A percentile compares a stretch with the other conserved stretches of the same genome.
phyloP scores from a whole-genome alignment of 768 basidiomycete genomes.

The Amanita rimosa region DNA sequence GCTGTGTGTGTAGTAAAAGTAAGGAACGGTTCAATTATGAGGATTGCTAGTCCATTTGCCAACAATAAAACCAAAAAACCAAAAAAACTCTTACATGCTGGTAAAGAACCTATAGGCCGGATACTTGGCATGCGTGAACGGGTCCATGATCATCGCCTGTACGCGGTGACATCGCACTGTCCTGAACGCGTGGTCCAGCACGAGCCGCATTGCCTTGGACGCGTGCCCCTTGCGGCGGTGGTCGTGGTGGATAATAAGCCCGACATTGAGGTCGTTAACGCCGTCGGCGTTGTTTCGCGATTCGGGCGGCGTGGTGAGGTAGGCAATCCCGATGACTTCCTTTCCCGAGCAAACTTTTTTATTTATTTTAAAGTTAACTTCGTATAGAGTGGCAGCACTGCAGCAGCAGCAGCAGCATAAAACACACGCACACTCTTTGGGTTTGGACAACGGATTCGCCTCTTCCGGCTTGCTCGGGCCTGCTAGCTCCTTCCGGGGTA shows the following conservation, averaged over 20 bases:
- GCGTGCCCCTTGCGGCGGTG: constrained; percentile 33
- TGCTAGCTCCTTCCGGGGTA: background rate
- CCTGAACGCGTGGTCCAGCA: constrained; percentile 37
- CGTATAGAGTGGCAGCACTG: no score
- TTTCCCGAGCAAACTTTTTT: background rate
- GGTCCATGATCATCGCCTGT: constrained; percentile 39
- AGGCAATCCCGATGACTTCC: constrained; percentile 30
- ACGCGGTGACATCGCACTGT: constrained; percentile 36
- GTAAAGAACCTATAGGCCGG: constrained; percentile 2
- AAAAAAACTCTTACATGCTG: constrained; percentile 10
- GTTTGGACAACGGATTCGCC: no score
- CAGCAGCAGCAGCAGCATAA: no score
- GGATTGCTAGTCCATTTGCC: no score
- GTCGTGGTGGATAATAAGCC: constrained; percentile 32
- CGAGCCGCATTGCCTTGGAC: constrained; percentile 30
- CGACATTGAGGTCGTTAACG: constrained; percentile 39
- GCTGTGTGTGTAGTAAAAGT: no score
- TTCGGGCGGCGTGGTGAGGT: constrained; percentile 17
- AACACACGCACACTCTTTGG: no score
- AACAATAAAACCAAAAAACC: no score
- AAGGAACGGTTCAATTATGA: no score
- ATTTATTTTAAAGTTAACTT: no score
- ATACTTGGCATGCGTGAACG: constrained; percentile 1
- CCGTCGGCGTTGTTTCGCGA: constrained; percentile 16
- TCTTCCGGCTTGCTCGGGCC: background rate